A percentile compares a stretch with the other conserved stretches of the same genome.
Evolutionary conservation across 2,329 filamentous ascomycete species (phyloP).

Genomic region (Xylariaceae sp.): DNA sequence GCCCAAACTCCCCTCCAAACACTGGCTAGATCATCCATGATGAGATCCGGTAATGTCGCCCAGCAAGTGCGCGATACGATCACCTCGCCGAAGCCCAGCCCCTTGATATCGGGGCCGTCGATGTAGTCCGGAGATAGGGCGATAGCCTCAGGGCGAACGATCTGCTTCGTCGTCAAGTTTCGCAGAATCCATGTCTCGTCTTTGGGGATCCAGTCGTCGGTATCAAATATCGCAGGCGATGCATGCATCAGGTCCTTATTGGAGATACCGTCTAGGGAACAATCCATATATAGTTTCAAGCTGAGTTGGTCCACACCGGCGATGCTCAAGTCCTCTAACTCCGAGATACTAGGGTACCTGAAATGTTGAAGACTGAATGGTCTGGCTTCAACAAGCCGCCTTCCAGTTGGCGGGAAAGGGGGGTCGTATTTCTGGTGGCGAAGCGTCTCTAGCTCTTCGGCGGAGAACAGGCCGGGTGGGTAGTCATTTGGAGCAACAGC

Average conservation of each 20-base stretch:
- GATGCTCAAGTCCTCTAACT: conserved; percentile 7
- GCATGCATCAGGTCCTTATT: too few species aligned
- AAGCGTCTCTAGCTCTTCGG: conserved; percentile 18
- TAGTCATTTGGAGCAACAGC: conserved; percentile 14
- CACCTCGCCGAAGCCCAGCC: conserved; percentile 28
- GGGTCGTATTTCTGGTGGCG: conserved; percentile 7
- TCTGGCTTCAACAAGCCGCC: conserved; percentile 2
- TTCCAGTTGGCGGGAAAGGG: conserved; percentile 3
- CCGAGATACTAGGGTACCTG: conserved; percentile 4
- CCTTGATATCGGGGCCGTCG: conserved; percentile 27
- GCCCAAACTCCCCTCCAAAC: conserved; percentile 28
- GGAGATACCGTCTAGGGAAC: too few species aligned
- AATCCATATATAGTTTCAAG: neutral
- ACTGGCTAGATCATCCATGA: conserved; percentile 5
- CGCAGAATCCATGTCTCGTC: conserved; percentile 31
- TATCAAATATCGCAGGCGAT: neutral
- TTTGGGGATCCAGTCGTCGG: conserved; percentile 22
- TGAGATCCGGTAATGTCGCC: conserved; percentile 16
- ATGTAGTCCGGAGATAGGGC: conserved; percentile 18
- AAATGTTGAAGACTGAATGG: conserved; percentile 17
- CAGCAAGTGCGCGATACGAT: conserved; percentile 28
- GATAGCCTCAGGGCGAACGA: conserved; percentile 23
- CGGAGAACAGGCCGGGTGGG: conserved; percentile 19
- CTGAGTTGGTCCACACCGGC: neutral
- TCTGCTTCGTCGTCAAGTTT: conserved; percentile 31